Percentiles rank a stretch among this genome's conserved stretches.
Conservation (phyloP, 805 yeast species). For the Monosporozyma yasuniensis region DNA sequence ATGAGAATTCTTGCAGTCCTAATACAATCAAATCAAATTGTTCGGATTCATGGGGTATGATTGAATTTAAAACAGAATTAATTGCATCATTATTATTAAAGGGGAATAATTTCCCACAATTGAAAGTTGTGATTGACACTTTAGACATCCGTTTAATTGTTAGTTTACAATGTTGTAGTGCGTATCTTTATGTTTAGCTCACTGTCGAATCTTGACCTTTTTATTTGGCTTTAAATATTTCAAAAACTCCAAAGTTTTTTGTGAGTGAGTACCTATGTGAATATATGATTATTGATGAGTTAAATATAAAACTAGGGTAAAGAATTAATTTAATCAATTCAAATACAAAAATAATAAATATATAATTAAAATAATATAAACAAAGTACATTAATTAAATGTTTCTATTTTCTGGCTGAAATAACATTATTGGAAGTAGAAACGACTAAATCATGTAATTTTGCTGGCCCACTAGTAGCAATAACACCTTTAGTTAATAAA, state of each 20-base stretch:
- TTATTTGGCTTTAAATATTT: neutral
- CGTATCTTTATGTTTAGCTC: no score
- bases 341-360: no score
- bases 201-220: no score
- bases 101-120: constrained; percentile 44
- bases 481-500: constrained; percentile 78
- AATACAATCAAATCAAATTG: constrained; percentile 40
- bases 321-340: no score
- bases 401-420: constrained; percentile 15
- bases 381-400: no score
- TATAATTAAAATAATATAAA: no score
- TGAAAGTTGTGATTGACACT: constrained; percentile 37
- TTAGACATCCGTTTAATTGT: no score
- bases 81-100: constrained; percentile 28
- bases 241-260: no score
- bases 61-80: constrained; percentile 27
- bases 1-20: constrained; percentile 59
- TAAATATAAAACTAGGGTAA: no score
- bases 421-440: constrained; percentile 17
- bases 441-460: constrained; percentile 22
- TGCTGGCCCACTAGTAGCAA: constrained; percentile 52
- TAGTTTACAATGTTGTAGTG: no score
- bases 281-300: no score
- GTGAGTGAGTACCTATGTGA: no score
- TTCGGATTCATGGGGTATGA: constrained; percentile 26